These are phyloP conservation scores for Porogramme epimiltina DNA, from an alignment of 1,284 basidiomycete genomes.

Conservation along the genomic window DNA sequence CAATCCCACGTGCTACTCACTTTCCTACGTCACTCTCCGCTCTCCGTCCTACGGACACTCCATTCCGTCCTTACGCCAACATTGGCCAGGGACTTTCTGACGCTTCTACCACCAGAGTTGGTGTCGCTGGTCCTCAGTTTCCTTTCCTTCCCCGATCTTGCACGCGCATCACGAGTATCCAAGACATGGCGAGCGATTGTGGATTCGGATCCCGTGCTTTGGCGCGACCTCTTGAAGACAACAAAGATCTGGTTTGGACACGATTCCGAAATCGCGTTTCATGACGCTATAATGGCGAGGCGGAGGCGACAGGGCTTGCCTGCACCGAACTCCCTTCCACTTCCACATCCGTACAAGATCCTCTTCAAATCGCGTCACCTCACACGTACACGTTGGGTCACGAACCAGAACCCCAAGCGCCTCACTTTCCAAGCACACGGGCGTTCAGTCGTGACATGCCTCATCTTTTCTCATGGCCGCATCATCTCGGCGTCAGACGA, in stretches of 20 bases:
- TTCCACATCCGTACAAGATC: constrained; percentile 83
- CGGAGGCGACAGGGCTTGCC: constrained; percentile 47
- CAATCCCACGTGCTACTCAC: constrained; percentile 87
- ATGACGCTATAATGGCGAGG: constrained; percentile 62
- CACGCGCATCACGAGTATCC: constrained; percentile 80
- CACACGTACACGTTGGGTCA: constrained; percentile 76
- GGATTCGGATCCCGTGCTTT: constrained; percentile 82
- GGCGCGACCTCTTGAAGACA: constrained; percentile 77
- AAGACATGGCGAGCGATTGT: constrained; percentile 82
- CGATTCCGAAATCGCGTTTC: constrained; percentile 71
- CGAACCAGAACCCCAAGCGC: constrained; percentile 73
- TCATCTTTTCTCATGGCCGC: constrained; percentile 90
- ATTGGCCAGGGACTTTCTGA: constrained; percentile 85
- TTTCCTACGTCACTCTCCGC: constrained; percentile 80
- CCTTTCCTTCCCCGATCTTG: constrained; percentile 75
- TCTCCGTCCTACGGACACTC: constrained; percentile 80
- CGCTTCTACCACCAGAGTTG: constrained; percentile 82
- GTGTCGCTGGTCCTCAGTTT: constrained; percentile 80
- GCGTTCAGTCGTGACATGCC: constrained; percentile 88
- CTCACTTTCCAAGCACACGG: constrained; percentile 86
- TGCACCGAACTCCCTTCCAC: constrained; percentile 50
- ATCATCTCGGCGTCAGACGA: constrained; percentile 95
- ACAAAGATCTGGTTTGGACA: constrained; percentile 87
- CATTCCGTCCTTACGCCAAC: constrained; percentile 85
- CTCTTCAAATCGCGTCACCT: constrained; percentile 85